Base-by-base conservation (phyloP, 495 filamentous ascomycete genomes). In the Aspergillus sclerotioniger region DNA sequence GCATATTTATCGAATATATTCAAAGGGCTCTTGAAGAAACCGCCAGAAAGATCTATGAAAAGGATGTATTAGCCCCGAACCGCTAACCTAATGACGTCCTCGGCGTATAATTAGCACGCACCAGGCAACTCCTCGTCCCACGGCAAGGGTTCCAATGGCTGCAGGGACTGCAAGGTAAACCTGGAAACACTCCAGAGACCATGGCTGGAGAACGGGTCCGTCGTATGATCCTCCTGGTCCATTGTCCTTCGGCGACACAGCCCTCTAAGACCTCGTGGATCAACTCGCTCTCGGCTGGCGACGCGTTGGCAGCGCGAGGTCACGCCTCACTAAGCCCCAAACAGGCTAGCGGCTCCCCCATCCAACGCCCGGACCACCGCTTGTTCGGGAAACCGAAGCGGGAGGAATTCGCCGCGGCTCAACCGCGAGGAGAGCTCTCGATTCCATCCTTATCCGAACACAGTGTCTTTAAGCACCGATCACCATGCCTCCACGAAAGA, bases 401-500 rank as follows among this genome's bases (percentile, higher is more conserved):
- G 19, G 35, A 57, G 12, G 51, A 48, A n/a, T 47, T 58, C 55
- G 51, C 39, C 32, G 31, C 43, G 44, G 47, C n/a, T 39, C 25
- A 49, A 8, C 15, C 19, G 41, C 41, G 15, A 8, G 12, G 10
- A 8, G 10, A 45, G 13, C 46, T 49, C 46, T n/a, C 20, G 2
- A 25, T 25, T 5, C n/a, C 46, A 49, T 31, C 12, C 3, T 31
- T 41, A n/a, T 13, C 37, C 37, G 37, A n/a, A 41, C 37, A 9
- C 37, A n/a, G 37, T 1, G 21, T n/a, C 17, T 8, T 25, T 49
- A 15, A 21, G 29, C 25, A 9, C 13, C 54, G 5, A 21, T 29
- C 48, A 65, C 56, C 17, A 95, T 95, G 90, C 86, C 90, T 41
- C 89, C 90, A 9, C 87, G 84, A 60, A 90, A 89, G 76, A 88